These are phyloP conservation scores for Podosphaera fusca DNA, from an alignment of 2,329 filamentous ascomycete species.

Conservation along the genomic window DNA sequence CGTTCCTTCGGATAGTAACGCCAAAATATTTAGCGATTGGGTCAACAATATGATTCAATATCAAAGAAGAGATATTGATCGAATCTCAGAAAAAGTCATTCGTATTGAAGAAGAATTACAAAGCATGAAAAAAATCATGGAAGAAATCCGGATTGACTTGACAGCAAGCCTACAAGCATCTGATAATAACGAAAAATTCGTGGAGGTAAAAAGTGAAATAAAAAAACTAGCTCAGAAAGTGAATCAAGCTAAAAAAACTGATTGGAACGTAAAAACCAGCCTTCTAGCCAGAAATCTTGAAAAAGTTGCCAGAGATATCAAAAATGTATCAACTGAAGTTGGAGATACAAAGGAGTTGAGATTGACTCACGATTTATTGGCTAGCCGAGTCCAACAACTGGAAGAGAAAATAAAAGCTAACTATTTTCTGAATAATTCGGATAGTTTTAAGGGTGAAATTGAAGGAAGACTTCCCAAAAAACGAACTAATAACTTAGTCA, in stretches of 20 bases:
- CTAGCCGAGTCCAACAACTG: not conserved
- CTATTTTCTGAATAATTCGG: too few species aligned
- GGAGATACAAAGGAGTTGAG: not conserved
- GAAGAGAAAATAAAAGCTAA: not conserved
- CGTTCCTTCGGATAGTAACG: not conserved
- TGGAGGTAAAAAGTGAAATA: not conserved
- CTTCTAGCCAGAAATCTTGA: not conserved
- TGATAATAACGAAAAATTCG: not conserved
- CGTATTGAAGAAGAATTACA: conserved; percentile 13
- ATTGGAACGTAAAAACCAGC: not conserved
- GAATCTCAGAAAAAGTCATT: conserved; percentile 10
- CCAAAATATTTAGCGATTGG: conserved; percentile 10
- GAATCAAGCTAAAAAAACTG: not conserved
- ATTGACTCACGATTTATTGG: not conserved
- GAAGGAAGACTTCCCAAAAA: too few species aligned
- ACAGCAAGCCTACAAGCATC: conserved; percentile 1
- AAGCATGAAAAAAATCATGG: conserved; percentile 14
- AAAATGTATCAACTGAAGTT: not conserved
- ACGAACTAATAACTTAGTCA: too few species aligned
- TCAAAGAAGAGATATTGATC: conserved; percentile 15
- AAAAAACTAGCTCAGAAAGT: not conserved
- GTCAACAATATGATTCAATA: conserved; percentile 9
- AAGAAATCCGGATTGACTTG: conserved; percentile 11
- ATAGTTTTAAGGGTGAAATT: too few species aligned
- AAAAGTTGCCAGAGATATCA: not conserved